Base-by-base conservation (phyloP, 352 stramenopile genomes). In the Phytophthora capsici region DNA sequence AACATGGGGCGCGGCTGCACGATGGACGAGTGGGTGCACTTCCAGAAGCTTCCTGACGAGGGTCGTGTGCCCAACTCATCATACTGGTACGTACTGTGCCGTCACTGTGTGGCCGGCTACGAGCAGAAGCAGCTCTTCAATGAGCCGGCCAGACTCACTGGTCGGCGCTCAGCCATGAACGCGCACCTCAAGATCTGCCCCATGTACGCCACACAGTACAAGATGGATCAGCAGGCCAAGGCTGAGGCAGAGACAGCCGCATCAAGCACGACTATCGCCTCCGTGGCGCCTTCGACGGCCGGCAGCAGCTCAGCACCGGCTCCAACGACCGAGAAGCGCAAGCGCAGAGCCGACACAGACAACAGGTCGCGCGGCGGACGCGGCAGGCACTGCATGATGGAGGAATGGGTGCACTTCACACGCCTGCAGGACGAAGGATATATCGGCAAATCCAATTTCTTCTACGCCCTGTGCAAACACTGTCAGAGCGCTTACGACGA, bases 381-480 rank as follows among this genome's bases (percentile, higher is more conserved):
- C 36, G 80, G 83, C 58, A 90, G 89, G 61, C 80, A 91, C 73
- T 91, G 83, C 65, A 84, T 91, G 69, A 92, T 94, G 80, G 86
- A 90, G 48, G 86, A 94, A 57, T 94, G 86, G 86, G 69, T 79
- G 36, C 83, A 94, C 59, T 94, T 92, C 50, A 82, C 75, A 40
- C 83, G 86, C 0, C 71, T 94, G 38, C 75, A 90, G 57, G 77
- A 91, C 28, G 80, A 91, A 56, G 86, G 83, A 17, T 94, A 90
- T 73, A 91, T 94, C 64, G 83, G 80, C 68, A 92, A 91, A 23
- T 91, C 82, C 16, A 94, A 94, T 57, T 92, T 92, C 69, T 92
- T 91, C 66, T 78, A 80, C 44, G 83, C 81, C 22, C 38, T 90
- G 25, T 94, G 86, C 66, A 84, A 81, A 44, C 62, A 91, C 78